Evolutionary conservation across 1,139 yeast species (phyloP), one percentile per base, ranked within the genome.

Genomic region (Saccharomyces pastorianus): DNA sequence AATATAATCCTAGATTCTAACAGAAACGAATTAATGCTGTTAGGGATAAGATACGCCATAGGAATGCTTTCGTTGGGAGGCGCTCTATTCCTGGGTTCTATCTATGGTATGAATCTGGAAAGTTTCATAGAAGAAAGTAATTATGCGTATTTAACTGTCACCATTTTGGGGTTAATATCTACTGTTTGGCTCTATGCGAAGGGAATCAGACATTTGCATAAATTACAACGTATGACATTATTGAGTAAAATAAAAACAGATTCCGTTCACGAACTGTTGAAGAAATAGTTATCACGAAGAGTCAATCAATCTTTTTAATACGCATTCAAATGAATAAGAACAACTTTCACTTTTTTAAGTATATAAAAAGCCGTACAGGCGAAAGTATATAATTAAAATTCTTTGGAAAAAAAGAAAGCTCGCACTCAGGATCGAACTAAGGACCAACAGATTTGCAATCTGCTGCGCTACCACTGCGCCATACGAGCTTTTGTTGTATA

Each of bases 401-500:
- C 8, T 6, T 26, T 26, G 28, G 8, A 26, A 56, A 61, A 61
- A 66, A 71, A 66, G 55, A 48, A 55, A 83, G 88, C 88, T 83
- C 81, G 84, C 80, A 78, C 86, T 81, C 88, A 82, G 89, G 81
- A 68, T 84, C 81, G 89, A 84, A 84, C 89, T 82, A 78, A 80
- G 85, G 88, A 84, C 88, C 88, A 83, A 82, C 85, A 83, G 88
- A 83, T 84, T 84, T 84, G 89, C 88, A 84, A 84, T 84, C 88
- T 84, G 85, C 87, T 83, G 88, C 89, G 88, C 88, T 84, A 84
- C 88, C 88, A 81, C 88, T 83, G 88, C 87, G 88, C 88, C 88
- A 83, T 76, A 78, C 84, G 80, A 80, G 85, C 86, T 62, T 38
- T 29, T 29, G n/a, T 9, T 29, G 28, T 26, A 29, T 29, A 29